Evolutionary conservation across 306 rosid genomes (phyloP).

Genomic region (Pyrus betulifolia): DNA sequence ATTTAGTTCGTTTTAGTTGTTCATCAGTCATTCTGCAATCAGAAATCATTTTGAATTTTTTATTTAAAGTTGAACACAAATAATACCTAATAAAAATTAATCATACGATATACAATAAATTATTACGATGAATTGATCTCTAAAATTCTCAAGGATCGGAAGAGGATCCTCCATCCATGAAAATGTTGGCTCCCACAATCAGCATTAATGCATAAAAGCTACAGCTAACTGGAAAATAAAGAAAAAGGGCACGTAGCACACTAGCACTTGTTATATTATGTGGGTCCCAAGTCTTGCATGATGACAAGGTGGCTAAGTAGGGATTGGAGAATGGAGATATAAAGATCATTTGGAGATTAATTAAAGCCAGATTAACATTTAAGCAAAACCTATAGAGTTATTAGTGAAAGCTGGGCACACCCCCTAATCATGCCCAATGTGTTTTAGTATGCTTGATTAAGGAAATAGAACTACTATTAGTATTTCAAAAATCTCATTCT

Average conservation of each 20-base stretch:
- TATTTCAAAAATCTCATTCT: too few relatives aligned
- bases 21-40: fast-evolving
- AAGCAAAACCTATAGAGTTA: background rate
- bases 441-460: background rate
- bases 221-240: background rate
- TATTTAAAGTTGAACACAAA: too few relatives aligned
- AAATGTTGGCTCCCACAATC: background rate
- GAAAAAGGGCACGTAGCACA: background rate
- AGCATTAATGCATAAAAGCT: background rate
- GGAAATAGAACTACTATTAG: background rate
- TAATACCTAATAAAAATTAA: too few relatives aligned
- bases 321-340: background rate
- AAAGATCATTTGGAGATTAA: background rate
- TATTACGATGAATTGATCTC: too few relatives aligned
- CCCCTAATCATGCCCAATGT: background rate
- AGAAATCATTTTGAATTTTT: too few relatives aligned
- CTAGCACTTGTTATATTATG: background rate
- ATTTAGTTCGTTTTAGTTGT: too few relatives aligned
- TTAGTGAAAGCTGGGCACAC: background rate
- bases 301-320: background rate
- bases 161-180: too few relatives aligned
- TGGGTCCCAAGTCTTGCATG: background rate
- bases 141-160: too few relatives aligned
- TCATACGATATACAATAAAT: too few relatives aligned
- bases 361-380: background rate